Conservation (phyloP, 2,329 filamentous ascomycete species). For the Xylogone sp. region DNA sequence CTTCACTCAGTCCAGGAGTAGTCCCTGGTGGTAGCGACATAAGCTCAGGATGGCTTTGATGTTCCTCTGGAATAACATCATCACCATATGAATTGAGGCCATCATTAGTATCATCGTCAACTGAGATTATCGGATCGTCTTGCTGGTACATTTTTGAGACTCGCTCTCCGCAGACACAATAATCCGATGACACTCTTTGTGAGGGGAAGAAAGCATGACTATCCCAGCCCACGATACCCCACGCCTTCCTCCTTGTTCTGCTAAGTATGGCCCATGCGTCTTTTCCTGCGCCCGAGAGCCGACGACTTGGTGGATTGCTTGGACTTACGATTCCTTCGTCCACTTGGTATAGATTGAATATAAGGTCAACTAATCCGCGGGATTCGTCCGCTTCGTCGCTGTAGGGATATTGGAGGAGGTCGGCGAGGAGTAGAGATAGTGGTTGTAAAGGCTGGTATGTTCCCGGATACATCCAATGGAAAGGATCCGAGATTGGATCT, state of each 20-base stretch:
- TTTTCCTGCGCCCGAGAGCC: neutral
- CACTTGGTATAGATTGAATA: neutral
- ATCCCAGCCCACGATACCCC: neutral
- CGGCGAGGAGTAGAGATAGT: neutral
- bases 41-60: neutral
- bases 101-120: conserved; percentile 15
- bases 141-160: neutral
- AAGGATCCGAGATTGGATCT: neutral
- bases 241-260: neutral
- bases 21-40: neutral
- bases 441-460: neutral
- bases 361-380: neutral
- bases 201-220: neutral
- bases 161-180: neutral
- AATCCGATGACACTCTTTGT: neutral
- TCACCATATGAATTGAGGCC: neutral
- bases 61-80: neutral
- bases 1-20: neutral
- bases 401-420: neutral
- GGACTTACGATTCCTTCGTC: neutral
- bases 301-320: neutral
- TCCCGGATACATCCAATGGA: neutral
- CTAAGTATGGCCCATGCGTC: neutral
- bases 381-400: neutral
- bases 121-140: conserved; percentile 12